Evolutionary conservation across 148 eudicot genomes (phyloP), one percentile per base, ranked within the genome.

Genomic region (Persicaria maculosa): DNA sequence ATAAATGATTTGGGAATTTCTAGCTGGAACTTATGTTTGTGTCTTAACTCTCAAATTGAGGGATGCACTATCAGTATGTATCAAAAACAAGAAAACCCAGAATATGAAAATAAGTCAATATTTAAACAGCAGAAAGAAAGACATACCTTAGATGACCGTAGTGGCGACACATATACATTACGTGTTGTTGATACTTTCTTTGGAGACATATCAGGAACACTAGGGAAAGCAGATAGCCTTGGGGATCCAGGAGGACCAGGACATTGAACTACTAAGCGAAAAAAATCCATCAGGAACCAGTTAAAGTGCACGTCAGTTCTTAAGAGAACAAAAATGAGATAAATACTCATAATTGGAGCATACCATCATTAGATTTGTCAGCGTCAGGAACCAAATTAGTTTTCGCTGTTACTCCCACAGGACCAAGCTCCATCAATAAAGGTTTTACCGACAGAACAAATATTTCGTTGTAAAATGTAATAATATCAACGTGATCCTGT

Each of bases 111-210:
- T 31, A 31, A 31, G 40, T 3, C 40, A 31, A 31, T 31, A 31
- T 31, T 62, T 62, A 25, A 25, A 65, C 40, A 65, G 70, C 16
- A 25, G 44, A 43, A 14, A 14, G 43, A 8, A 20, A 79, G 62
- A 31, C 40, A 31, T 89, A 96, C 99, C 99, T 96, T 96, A 10
- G 97, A 89, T 68, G 97, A 90, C 72, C 97, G 89, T 80, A 96
- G 81, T 6, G 99, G 99, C 61, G 97, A 92, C 58, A 96, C 97
- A 25, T 92, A 96, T 44, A 96, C 93, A 81, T 96, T 96, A 61
- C 91, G 98, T 36, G 75, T 84, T 1, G 91, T 84, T 19, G 97
- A 91, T 47, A 96, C 94, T 77, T 96, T 96, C 87, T 90, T 96
- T 5, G 99, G 99, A 44, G 99, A 96, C 97, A 92, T 92, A 73